A percentile compares a stretch with the other conserved stretches of the same genome.
These are phyloP conservation scores for Falciphora oryzae DNA, from an alignment of 2,329 filamentous ascomycete genomes.

Conservation along the genomic window DNA sequence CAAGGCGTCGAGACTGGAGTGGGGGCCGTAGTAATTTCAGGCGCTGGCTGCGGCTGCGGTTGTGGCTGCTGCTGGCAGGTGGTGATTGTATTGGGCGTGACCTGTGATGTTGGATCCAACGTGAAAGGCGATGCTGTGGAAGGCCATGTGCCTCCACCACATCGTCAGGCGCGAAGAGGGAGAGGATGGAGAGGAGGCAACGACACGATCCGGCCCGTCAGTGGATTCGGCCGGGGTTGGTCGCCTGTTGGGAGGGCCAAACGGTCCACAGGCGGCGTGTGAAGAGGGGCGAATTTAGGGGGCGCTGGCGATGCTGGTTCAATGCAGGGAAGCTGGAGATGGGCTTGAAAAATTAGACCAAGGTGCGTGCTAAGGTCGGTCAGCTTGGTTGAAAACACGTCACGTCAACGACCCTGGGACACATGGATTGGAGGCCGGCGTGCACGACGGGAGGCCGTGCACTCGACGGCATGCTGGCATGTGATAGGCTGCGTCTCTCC, in stretches of 20 bases:
- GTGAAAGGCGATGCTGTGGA: constrained; percentile 49
- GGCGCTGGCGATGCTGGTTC: not conserved
- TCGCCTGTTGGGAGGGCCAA: not conserved
- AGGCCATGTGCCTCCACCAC: constrained; percentile 45
- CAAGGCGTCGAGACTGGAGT: constrained; percentile 22
- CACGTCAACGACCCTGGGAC: not conserved
- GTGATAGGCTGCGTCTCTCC: not conserved
- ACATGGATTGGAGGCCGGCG: not conserved
- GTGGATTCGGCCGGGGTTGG: not conserved
- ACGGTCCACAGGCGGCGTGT: not conserved
- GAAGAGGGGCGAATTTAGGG: not conserved
- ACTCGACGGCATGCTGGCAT: not conserved
- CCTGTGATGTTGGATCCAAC: constrained; percentile 44
- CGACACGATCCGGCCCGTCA: not conserved
- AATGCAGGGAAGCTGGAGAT: not conserved
- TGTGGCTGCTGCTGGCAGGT: constrained; percentile 1
- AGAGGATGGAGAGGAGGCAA: constrained; percentile 2
- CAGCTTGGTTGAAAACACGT: not conserved
- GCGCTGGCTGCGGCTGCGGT: not conserved
- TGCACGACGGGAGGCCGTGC: not conserved
- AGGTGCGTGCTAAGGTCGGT: not conserved
- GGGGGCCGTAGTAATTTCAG: not conserved
- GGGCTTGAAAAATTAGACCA: not conserved
- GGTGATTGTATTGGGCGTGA: constrained; percentile 1
- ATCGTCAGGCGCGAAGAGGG: constrained; percentile 32